phyloP scores from a whole-genome alignment of 2,329 filamentous ascomycete species.

The Aspergillus sp. region DNA sequence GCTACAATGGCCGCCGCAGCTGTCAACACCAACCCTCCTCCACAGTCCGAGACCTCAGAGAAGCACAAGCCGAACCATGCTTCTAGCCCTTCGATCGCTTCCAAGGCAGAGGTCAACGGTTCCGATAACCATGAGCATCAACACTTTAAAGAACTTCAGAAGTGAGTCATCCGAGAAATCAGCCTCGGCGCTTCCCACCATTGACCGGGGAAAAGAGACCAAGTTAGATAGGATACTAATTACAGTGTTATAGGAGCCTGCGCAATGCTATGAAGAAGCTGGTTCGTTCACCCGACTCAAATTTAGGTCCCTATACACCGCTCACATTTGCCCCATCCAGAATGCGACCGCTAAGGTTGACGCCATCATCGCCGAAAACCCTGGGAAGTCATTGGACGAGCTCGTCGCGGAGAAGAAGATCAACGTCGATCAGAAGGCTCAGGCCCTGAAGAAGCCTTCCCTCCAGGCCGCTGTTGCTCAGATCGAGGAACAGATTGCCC shows the following conservation, averaged over 20 bases:
- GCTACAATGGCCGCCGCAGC: conserved; percentile 63
- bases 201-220: no score
- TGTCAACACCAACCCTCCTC: conserved; percentile 63
- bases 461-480: conserved; percentile 59
- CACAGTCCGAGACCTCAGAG: conserved; percentile 63
- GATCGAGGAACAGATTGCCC: conserved; percentile 61
- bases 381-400: conserved; percentile 62
- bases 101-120: conserved; percentile 51
- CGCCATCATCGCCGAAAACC: conserved; percentile 61
- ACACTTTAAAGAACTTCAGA: conserved; percentile 86
- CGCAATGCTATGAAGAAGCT: conserved; percentile 95
- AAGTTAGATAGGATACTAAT: conserved; percentile 20
- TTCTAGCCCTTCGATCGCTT: conserved; percentile 42
- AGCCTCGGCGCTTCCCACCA: background rate
- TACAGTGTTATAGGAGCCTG: conserved; percentile 66
- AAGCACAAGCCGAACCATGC: conserved; percentile 67
- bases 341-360: conserved; percentile 63
- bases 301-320: conserved; percentile 10
- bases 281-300: conserved; percentile 55
- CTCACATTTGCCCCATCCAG: conserved; percentile 37
- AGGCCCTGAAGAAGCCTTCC: conserved; percentile 63
- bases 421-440: conserved; percentile 66
- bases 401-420: conserved; percentile 64
- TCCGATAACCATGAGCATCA: conserved; percentile 70
- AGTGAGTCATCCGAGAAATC: conserved; percentile 59